Evolutionary conservation across 1,139 yeast species (phyloP).

Genomic region (Meyerozyma sp.): DNA sequence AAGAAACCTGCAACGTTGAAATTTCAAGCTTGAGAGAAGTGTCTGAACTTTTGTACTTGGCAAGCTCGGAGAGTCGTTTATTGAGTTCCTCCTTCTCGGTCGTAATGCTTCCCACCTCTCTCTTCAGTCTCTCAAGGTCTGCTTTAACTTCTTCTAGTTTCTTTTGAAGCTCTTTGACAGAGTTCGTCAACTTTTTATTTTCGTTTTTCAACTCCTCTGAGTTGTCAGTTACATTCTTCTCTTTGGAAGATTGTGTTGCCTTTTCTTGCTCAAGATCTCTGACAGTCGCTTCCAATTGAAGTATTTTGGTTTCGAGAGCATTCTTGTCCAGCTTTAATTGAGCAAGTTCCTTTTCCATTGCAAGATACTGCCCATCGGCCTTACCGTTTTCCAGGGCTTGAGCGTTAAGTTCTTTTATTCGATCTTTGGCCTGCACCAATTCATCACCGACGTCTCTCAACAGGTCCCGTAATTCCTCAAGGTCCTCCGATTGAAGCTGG

Average conservation of each 20-base stretch:
- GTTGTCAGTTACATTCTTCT: conserved; percentile 15
- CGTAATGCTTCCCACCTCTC: not conserved
- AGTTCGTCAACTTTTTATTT: conserved; percentile 1
- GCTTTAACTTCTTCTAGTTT: not conserved
- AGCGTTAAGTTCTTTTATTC: conserved; percentile 20
- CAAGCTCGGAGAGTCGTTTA: conserved; percentile 24
- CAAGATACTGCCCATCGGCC: conserved; percentile 3
- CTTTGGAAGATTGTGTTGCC: conserved; percentile 7
- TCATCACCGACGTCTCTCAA: conserved; percentile 71
- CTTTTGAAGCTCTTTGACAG: not conserved
- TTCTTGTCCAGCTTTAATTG: conserved; percentile 19
- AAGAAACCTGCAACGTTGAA: conserved; percentile 32
- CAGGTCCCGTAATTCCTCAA: conserved; percentile 64
- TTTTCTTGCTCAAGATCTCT: conserved; percentile 7
- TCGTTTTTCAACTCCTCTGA: conserved; percentile 4
- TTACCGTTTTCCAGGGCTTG: conserved; percentile 4
- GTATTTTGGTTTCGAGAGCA: conserved; percentile 14
- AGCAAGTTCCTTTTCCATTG: conserved; percentile 13
- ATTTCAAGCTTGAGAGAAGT: conserved; percentile 39
- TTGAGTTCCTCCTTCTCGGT: conserved; percentile 8
- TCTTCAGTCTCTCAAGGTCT: not conserved
- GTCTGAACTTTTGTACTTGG: conserved; percentile 31
- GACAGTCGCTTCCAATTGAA: conserved; percentile 5
- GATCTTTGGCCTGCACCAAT: conserved; percentile 51
- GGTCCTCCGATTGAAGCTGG: conserved; percentile 40